Conservation (phyloP, 768 basidiomycete genomes). For the Leucocoprinus birnbaumii region DNA sequence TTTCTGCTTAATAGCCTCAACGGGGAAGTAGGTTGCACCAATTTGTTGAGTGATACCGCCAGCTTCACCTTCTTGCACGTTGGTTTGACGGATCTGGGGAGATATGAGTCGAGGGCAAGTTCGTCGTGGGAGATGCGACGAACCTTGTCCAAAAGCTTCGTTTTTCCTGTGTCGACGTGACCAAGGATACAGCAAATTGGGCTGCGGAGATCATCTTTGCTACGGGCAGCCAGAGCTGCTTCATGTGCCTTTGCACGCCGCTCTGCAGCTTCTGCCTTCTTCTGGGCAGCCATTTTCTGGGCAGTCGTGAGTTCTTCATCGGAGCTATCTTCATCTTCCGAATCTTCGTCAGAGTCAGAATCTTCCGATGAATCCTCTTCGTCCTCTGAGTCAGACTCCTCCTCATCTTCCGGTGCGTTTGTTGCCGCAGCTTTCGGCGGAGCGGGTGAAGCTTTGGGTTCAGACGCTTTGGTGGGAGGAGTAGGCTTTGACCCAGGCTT, state of each 20-base stretch:
- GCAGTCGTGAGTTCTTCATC: slow-evolving; percentile 67
- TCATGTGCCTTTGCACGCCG: slow-evolving; percentile 77
- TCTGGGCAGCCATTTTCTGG: slow-evolving; percentile 65
- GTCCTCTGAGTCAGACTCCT: slow-evolving; percentile 8
- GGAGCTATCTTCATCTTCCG: slow-evolving; percentile 47
- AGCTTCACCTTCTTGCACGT: slow-evolving; percentile 98
- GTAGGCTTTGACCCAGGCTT: slow-evolving; percentile 21
- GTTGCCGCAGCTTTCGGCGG: slow-evolving; percentile 12
- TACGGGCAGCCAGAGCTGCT: slow-evolving; percentile 82
- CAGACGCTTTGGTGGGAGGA: slow-evolving; percentile 17
- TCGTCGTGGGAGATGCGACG: slow-evolving; percentile 16
- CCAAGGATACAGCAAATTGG: slow-evolving; percentile 99
- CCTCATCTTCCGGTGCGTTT: background rate
- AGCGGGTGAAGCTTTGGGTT: slow-evolving; percentile 20
- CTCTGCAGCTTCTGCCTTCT: slow-evolving; percentile 82
- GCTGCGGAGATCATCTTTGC: slow-evolving; percentile 86
- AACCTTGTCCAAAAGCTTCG: slow-evolving; percentile 95
- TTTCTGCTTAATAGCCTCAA: slow-evolving; percentile 90
- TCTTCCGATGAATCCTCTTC: slow-evolving; percentile 30
- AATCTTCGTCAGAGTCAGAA: slow-evolving; percentile 41
- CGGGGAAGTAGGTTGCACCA: slow-evolving; percentile 98
- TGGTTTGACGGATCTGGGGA: slow-evolving; percentile 94
- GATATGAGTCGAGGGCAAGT: background rate
- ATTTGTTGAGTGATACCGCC: slow-evolving; percentile 99
- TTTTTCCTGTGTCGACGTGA: slow-evolving; percentile 99